phyloP scores from a whole-genome alignment of 257 asterid species.

The Fraxinus excelsior region DNA sequence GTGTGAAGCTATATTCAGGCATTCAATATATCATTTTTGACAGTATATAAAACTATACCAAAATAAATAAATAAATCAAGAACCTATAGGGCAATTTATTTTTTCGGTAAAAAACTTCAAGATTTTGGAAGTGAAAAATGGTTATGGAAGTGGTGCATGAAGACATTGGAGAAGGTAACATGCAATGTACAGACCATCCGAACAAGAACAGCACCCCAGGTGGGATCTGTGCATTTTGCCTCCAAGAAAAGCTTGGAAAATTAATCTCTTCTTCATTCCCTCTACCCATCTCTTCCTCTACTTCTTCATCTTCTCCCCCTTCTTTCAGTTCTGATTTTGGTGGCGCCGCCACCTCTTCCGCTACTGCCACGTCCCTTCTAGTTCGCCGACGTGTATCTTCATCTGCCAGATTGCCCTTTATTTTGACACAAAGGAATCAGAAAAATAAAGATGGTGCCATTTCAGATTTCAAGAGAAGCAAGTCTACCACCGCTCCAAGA shows the following conservation, averaged over 20 bases:
- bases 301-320: constrained; percentile 69
- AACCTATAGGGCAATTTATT: constrained; percentile 14
- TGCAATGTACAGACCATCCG: constrained; percentile 73
- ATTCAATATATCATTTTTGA: neutral
- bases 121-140: constrained; percentile 33
- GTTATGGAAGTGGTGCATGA: constrained; percentile 90
- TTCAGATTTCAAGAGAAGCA: constrained; percentile 69
- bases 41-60: neutral
- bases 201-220: constrained; percentile 75
- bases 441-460: constrained; percentile 40
- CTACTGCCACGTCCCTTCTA: constrained; percentile 21
- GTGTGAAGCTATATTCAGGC: constrained; percentile 32
- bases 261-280: constrained; percentile 87
- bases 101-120: constrained; percentile 5
- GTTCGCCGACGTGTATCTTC: constrained; percentile 16
- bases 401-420: constrained; percentile 47
- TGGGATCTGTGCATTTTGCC: constrained; percentile 91
- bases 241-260: constrained; percentile 91
- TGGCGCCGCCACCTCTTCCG: constrained; percentile 24
- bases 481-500: constrained; percentile 60
- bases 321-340: constrained; percentile 72
- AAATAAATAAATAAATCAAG: neutral
- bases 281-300: constrained; percentile 62
- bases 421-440: constrained; percentile 44
- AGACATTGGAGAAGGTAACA: constrained; percentile 64